A percentile compares a stretch with the other conserved stretches of the same genome.
These are phyloP conservation scores for Filobasidium floriforme DNA, from an alignment of 768 basidiomycete genomes.

Conservation along the genomic window DNA sequence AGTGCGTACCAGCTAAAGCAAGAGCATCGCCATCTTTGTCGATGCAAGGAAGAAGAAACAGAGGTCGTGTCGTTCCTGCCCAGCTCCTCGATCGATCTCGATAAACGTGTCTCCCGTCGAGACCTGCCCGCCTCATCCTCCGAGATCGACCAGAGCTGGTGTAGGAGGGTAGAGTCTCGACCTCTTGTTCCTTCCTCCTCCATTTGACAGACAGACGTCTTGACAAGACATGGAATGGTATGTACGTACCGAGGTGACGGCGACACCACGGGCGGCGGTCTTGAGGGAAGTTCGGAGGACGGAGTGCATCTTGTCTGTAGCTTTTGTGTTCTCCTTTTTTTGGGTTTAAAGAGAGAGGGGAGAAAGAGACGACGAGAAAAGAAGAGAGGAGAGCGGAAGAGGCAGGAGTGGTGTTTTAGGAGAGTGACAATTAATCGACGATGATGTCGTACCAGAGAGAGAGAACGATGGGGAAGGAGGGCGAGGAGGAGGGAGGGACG, in stretches of 20 bases:
- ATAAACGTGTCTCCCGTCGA: no score
- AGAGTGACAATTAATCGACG: no score
- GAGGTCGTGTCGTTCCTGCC: background rate
- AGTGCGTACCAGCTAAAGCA: background rate
- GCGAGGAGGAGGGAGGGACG: background rate
- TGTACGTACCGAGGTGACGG: conserved; percentile 21
- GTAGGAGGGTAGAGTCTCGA: no score
- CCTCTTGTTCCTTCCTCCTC: background rate
- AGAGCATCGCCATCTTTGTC: background rate
- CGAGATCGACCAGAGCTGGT: no score
- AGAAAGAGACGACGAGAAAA: background rate
- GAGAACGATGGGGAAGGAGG: background rate
- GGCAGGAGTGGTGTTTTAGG: no score
- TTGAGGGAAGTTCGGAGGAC: conserved; percentile 38
- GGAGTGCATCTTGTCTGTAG: conserved; percentile 39
- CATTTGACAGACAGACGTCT: background rate
- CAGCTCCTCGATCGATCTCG: no score
- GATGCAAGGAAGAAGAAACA: background rate
- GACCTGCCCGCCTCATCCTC: no score
- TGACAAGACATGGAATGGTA: background rate
- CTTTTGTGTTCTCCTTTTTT: conserved; percentile 25
- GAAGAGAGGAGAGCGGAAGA: background rate
- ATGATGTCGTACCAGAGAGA: background rate
- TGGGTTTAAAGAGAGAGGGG: conserved; percentile 21
- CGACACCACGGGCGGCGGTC: conserved; percentile 33